A percentile compares a stretch with the other conserved stretches of the same genome.
phyloP scores from a whole-genome alignment of 129 eudicot genomes.

The Deinandra increscens region DNA sequence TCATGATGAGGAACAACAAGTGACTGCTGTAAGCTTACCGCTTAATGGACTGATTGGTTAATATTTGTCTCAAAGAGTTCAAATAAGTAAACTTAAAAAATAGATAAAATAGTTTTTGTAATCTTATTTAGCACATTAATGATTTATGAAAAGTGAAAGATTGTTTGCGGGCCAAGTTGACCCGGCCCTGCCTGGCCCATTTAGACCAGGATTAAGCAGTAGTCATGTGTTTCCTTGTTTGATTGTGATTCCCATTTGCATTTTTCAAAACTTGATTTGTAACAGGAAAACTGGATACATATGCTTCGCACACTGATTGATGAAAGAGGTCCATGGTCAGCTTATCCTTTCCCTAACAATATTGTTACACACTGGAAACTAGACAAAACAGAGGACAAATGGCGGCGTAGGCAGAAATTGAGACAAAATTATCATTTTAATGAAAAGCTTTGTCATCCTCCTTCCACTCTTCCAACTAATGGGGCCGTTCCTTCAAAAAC shows the following conservation, averaged over 20 bases:
- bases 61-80: not conserved
- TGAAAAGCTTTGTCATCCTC: conserved; percentile 84
- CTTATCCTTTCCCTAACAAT: conserved; percentile 81
- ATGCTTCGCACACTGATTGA: conserved; percentile 81
- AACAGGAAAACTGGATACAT: conserved; percentile 95
- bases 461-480: conserved; percentile 43
- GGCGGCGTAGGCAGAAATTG: conserved; percentile 93
- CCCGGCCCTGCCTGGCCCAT: not conserved
- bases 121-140: not conserved
- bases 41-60: conserved; percentile 3
- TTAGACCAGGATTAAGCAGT: not conserved
- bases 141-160: not conserved
- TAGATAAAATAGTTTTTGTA: conserved; percentile 1
- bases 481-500: conserved; percentile 38
- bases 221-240: not conserved
- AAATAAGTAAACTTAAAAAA: not conserved
- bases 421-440: conserved; percentile 88
- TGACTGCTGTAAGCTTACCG: conserved; percentile 62
- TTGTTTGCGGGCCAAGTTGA: conserved; percentile 2
- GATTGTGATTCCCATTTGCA: conserved; percentile 10
- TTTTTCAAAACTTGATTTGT: conserved; percentile 16
- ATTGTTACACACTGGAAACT: conserved; percentile 82
- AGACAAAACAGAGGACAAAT: conserved; percentile 89
- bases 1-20: conserved; percentile 88
- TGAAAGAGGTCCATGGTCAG: conserved; percentile 99